Base-by-base conservation (phyloP, 495 filamentous ascomycete genomes). In the Evernia prunastri region DNA sequence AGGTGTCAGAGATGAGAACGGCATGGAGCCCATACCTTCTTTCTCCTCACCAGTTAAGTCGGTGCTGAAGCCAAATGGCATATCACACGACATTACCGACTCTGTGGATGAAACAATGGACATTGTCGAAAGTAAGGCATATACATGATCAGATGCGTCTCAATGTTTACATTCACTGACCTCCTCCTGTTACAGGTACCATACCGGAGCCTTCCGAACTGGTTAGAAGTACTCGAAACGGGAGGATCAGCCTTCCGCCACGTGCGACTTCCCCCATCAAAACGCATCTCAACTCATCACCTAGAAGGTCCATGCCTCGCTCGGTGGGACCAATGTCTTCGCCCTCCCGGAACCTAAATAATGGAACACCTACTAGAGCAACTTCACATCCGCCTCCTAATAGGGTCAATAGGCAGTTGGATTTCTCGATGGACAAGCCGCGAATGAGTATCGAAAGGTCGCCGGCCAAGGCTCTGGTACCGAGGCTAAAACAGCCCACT, bases 1-100 rank as follows among this genome's bases (percentile, higher is more conserved):
- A 60, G 90, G 90, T 47, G 76, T 88, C 59, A 87, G 91, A 76
- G 91, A 97, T 76, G 94, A 92, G 72, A 78, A 96, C 81, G 94
- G 95, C 73, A 83, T 98, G 76, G 91, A 97, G 73, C 85, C 86
- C 40, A 81, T 96, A 60, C 88, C 90, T 57, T 84, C 96, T 67
- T 97, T 96, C 75, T 96, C 92, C 5, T 96, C 93, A 15, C 92
- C 93, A 36, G 84, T 81, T 61, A 89, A 87, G 65, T 79, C 84
- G 23, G 77, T 79, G 59, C 66, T 78, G 17, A 73, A 75, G 66
- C 69, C 71, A 37, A 76, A 77, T 64, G 76, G 74, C 12, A 71
- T 76, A 58, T 45, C 68, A 39, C 57, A 70, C 29, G 70, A 72
- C 59, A 61, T 69, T 33, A 78, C 73, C 54, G 74, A 73, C 58